Conservation (phyloP, 208 protist species). For the Sergeia podlipaevii region DNA sequence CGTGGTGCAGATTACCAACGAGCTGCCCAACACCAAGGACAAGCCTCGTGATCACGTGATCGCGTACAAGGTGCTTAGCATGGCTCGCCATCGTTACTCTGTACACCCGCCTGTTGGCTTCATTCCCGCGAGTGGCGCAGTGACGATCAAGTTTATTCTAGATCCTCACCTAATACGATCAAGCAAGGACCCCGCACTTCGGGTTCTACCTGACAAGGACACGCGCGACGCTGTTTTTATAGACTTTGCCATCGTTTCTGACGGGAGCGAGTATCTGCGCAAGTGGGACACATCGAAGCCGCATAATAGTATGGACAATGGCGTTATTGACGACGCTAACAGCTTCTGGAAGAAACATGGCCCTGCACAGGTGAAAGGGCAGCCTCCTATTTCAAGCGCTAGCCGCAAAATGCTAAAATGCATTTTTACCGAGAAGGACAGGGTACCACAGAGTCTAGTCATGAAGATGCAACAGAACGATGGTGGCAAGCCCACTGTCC, state of each 20-base stretch:
- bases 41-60: constrained; percentile 53
- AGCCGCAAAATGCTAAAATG: constrained; percentile 34
- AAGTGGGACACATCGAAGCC: constrained; percentile 8
- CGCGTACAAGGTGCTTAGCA: constrained; percentile 71
- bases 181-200: constrained; percentile 21
- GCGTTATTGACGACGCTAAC: constrained; percentile 28
- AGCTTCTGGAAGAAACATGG: constrained; percentile 63
- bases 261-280: constrained; percentile 10
- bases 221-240: constrained; percentile 71
- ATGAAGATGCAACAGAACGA: constrained; percentile 36
- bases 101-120: constrained; percentile 59
- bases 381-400: not conserved
- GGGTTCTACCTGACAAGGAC: constrained; percentile 40
- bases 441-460: constrained; percentile 42
- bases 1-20: constrained; percentile 64
- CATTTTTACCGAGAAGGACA: constrained; percentile 36
- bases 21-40: constrained; percentile 17
- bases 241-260: constrained; percentile 66
- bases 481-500: too few species aligned
- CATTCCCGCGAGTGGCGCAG: constrained; percentile 44
- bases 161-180: constrained; percentile 49
- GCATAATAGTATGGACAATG: not conserved
- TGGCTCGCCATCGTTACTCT: constrained; percentile 62
- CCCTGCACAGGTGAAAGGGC: constrained; percentile 17
- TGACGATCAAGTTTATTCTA: constrained; percentile 56